Evolutionary conservation across 2,329 filamentous ascomycete genomes (phyloP).

Genomic region (Epichloe amarillans): DNA sequence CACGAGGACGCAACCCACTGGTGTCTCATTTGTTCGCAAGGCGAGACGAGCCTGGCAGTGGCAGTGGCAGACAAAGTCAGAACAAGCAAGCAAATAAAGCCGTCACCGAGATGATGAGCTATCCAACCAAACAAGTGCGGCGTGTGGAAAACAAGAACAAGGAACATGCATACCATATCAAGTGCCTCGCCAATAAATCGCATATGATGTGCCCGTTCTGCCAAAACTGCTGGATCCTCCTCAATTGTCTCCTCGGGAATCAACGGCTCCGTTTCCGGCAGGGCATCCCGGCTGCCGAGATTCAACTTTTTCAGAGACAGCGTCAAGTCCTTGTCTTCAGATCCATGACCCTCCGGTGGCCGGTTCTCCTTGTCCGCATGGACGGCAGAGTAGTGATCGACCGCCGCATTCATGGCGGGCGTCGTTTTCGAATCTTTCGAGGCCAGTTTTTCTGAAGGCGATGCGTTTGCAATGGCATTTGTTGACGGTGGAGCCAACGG

Average conservation of each 20-base stretch:
- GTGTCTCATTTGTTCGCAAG: conserved; percentile 77
- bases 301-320: conserved; percentile 10
- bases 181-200: conserved; percentile 76
- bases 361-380: conserved; percentile 19
- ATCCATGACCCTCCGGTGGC: conserved; percentile 7
- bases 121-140: background rate
- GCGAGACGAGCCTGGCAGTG: conserved; percentile 68
- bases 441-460: conserved; percentile 3
- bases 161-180: conserved; percentile 54
- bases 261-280: background rate
- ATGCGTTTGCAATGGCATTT: conserved; percentile 2
- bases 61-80: background rate
- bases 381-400: background rate
- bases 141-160: background rate
- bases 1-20: conserved; percentile 91
- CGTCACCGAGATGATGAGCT: no score
- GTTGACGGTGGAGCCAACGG: conserved; percentile 1
- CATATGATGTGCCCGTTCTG: conserved; percentile 22
- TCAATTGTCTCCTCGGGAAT: background rate
- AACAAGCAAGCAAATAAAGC: no score
- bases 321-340: conserved; percentile 1
- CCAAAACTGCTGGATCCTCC: conserved; percentile 16
- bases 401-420: conserved; percentile 6
- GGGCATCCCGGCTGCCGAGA: conserved; percentile 6
- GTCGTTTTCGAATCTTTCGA: background rate